Evolutionary conservation across 495 filamentous ascomycete species (phyloP).

Genomic region (Daldinia decipiens): DNA sequence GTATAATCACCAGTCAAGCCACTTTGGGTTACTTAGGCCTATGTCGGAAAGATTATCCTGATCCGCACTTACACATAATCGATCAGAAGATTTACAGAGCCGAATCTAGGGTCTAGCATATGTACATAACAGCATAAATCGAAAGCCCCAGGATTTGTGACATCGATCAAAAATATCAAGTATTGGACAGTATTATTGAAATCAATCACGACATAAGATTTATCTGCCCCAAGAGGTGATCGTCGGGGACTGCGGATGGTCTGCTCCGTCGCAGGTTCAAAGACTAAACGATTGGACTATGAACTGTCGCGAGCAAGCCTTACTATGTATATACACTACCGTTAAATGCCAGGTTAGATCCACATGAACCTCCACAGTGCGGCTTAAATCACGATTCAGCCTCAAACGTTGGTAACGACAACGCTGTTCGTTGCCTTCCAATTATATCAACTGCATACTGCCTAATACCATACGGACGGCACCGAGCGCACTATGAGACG

Average conservation of each 20-base stretch:
- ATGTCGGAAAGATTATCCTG: constrained; percentile 6
- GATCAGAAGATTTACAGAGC: not conserved
- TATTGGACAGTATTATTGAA: not conserved
- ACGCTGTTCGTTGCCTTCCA: not conserved
- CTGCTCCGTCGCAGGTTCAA: constrained; percentile 12
- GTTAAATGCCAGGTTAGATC: not conserved
- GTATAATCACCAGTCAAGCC: constrained; percentile 34
- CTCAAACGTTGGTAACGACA: constrained; percentile 9
- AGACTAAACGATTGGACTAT: not conserved
- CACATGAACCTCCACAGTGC: constrained; percentile 2
- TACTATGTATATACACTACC: not conserved
- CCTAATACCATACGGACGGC: not conserved
- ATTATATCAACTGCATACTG: not conserved
- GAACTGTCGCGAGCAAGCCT: not conserved
- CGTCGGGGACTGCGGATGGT: constrained; percentile 12
- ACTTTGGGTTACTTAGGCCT: constrained; percentile 3
- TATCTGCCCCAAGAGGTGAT: not conserved
- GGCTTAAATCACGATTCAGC: constrained; percentile 18
- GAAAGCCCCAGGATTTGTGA: constrained; percentile 1
- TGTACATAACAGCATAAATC: constrained; percentile 6
- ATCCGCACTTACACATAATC: not conserved
- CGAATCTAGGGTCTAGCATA: not conserved
- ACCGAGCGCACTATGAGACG: not conserved
- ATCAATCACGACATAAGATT: not conserved
- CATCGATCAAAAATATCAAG: not conserved